Evolutionary conservation across 352 stramenopile species (phyloP), one percentile per base, ranked within the genome.

Genomic region (Globisporangium viniferum): DNA sequence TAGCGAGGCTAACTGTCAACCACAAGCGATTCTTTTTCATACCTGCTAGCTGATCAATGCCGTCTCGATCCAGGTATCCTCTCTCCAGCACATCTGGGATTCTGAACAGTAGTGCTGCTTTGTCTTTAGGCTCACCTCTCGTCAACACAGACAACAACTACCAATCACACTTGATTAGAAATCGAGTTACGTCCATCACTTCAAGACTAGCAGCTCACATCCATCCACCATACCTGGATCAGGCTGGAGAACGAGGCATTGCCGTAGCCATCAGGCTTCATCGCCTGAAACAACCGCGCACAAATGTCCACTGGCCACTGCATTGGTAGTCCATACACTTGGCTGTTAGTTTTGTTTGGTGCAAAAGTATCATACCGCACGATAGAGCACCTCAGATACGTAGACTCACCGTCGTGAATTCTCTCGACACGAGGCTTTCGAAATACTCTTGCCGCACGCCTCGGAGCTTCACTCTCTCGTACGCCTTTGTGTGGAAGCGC

Each of bases 241-340:
- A 93, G 77, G 20, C 69, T 86, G 24, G 71, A 81, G 64, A 88
- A 91, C 6, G 82, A 89, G 35, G 88, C 61, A 64, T 91, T 89
- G 6, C 82, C 84, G 35, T 82, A 88, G 0, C 76, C 80, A 46
- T 93, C 84, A 8, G 78, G 79, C 14, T 74, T 78, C 39, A 93
- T 59, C 15, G 86, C 41, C 9, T 74, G 71, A 41, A 82, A 88
- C 10, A 93, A 68, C 51, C 71, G 74, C 2, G 64, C 69, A 36
- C 76, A 77, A 3, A 80, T 79, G 36, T 77, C 70, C 41, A 80
- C 58, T 39, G 79, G 73, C 81, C 79, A 89, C 78, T 89, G 60
- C 46, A 59, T 22, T 33, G 5, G 41, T 18, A 29, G 46, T 55
- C n/a, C 1, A 20, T 22, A 63, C 1, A 10, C 36, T 24, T 49